Evolutionary conservation across 257 asterid genomes (phyloP).

Genomic region (Gentiana straminea): DNA sequence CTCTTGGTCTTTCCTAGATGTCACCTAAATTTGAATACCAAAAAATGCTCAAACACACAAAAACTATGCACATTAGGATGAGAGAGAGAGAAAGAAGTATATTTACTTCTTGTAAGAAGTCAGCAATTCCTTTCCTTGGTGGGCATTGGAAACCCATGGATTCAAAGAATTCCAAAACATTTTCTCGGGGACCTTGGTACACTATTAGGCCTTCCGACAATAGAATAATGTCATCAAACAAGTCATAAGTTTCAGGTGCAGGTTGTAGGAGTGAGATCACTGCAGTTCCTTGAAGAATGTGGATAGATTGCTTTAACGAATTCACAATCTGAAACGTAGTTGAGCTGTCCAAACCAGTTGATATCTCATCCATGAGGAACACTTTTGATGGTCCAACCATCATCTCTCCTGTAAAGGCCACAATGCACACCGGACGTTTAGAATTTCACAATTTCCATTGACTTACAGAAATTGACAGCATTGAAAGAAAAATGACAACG

Average conservation of each 20-base stretch:
- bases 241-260: slow-evolving; percentile 73
- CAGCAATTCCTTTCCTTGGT: slow-evolving; percentile 73
- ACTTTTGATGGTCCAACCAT: slow-evolving; percentile 85
- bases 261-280: slow-evolving; percentile 82
- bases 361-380: slow-evolving; percentile 84
- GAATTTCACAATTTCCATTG: too few species aligned
- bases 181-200: slow-evolving; percentile 80
- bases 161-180: slow-evolving; percentile 49
- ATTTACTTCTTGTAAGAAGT: slow-evolving; percentile 33
- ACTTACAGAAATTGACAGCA: too few species aligned
- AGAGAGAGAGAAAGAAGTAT: neutral
- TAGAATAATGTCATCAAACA: slow-evolving; percentile 82
- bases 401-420: slow-evolving; percentile 54
- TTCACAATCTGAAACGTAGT: slow-evolving; percentile 76
- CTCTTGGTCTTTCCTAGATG: slow-evolving; percentile 83
- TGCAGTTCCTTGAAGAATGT: slow-evolving; percentile 55
- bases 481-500: too few species aligned
- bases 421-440: neutral
- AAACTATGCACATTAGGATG: neutral
- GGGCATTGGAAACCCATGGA: slow-evolving; percentile 82
- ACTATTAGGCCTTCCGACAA: slow-evolving; percentile 73
- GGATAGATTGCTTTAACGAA: slow-evolving; percentile 59
- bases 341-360: slow-evolving; percentile 87
- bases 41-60: neutral
- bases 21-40: slow-evolving; percentile 29